Evolutionary conservation across 1,139 yeast species (phyloP), one percentile per base, ranked within the genome.

Genomic region (Kluyveromyces marxianus): DNA sequence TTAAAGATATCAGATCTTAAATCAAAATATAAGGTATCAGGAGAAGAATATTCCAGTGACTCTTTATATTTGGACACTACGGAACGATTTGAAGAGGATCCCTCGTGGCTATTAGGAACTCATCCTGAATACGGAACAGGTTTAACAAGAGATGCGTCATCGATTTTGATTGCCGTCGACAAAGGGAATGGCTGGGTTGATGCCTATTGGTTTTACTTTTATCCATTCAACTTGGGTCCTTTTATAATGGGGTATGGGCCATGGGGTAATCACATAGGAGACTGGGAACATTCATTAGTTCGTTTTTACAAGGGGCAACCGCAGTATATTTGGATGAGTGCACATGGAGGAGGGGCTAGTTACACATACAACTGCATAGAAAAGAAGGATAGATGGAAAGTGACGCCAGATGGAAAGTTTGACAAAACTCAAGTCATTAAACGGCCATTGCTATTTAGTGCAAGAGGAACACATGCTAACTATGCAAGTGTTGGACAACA

Each of bases 171-270:
- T 30, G 90, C 87, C 1, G 92, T 86, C 0, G 97, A 90, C 61
- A 89, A 89, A 60, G 97, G 96, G 0, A 83, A 87, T 54, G 96
- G 96, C 3, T 83, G 94, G 70, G 69, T 69, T 0, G 98, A 92
- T 63, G 89, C 97, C 0, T 92, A 77, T 61, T 92, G 97, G 97
- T 92, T 92, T 64, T 90, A 87, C 64, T 92, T 92, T 60, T 92
- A 92, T 62, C 85, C 96, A 1, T 92, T 90, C 69, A 92, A 92
- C 60, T 70, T 87, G 55, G 98, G 98, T 0, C 97, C 98, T 0
- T 92, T 81, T 66, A 97, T 92, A 10, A 90, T 90, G 97, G 97
- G 97, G 3, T 77, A 79, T 36, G 98, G 98, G 0, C 98, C 98
- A 0, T 92, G 84, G 69, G 98, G 98, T 0, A 86, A 90, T 60